Percentiles rank a stretch among this genome's conserved stretches.
Conservation (phyloP, 371 early-diverging fungal species). For the Mucor plumbeus region DNA sequence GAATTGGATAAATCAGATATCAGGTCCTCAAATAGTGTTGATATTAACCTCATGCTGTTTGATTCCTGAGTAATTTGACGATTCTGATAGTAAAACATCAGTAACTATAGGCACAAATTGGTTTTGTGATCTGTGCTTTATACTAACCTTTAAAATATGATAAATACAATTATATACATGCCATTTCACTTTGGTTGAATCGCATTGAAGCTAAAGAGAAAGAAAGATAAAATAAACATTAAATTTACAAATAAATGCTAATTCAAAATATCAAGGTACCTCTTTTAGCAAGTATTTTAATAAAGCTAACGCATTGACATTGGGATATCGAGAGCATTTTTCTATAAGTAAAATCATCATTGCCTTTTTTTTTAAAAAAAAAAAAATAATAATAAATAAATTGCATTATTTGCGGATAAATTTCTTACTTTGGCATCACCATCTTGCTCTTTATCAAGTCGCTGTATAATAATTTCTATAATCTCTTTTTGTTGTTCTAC, state of each 20-base stretch:
- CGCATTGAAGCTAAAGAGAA: slow-evolving; percentile 35
- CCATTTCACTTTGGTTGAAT: slow-evolving; percentile 54
- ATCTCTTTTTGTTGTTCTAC: slow-evolving; percentile 27
- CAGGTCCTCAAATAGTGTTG: slow-evolving; percentile 36
- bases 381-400: background rate
- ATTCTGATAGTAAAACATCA: slow-evolving; percentile 18
- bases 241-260: too few relatives aligned
- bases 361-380: slow-evolving; percentile 10
- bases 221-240: too few relatives aligned
- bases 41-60: slow-evolving; percentile 28
- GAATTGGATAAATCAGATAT: slow-evolving; percentile 50
- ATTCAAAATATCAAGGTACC: slow-evolving; percentile 9
- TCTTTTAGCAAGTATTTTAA: slow-evolving; percentile 23
- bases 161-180: slow-evolving; percentile 52
- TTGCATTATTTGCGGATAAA: background rate
- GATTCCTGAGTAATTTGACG: slow-evolving; percentile 30
- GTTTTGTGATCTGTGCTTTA: background rate
- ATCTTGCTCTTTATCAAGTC: slow-evolving; percentile 23
- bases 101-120: background rate
- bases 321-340: slow-evolving; percentile 28
- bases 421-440: slow-evolving; percentile 29
- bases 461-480: slow-evolving; percentile 13
- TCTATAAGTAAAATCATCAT: slow-evolving; percentile 35
- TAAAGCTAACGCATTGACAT: slow-evolving; percentile 24
- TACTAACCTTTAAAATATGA: slow-evolving; percentile 45